Percentiles rank a stretch among this genome's conserved stretches.
Conservation (phyloP, 768 basidiomycete species). For the Sutorius australiensis region DNA sequence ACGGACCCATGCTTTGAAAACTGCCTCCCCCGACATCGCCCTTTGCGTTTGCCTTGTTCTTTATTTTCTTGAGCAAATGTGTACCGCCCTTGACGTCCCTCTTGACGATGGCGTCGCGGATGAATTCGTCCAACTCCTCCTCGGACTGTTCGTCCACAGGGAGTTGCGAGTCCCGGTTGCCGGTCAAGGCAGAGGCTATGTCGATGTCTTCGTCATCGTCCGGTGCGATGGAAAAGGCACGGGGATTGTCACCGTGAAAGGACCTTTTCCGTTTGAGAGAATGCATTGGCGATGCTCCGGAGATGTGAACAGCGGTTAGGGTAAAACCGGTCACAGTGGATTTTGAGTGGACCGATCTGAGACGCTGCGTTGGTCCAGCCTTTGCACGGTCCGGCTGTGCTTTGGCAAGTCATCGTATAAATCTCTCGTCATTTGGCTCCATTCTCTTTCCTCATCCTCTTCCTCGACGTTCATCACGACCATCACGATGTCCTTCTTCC, state of each 20-base stretch:
- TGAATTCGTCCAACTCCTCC: slow-evolving; percentile 59
- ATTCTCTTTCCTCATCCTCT: neutral
- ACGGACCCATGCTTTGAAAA: slow-evolving; percentile 92
- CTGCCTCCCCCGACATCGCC: slow-evolving; percentile 89
- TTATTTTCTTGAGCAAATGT: slow-evolving; percentile 71
- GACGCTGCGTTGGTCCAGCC: neutral
- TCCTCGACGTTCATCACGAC: slow-evolving; percentile 11
- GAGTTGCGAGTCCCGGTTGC: slow-evolving; percentile 6
- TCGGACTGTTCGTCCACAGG: slow-evolving; percentile 10
- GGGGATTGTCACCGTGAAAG: neutral
- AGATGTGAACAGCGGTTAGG: neutral
- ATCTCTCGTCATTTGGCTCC: neutral
- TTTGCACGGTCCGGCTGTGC: slow-evolving; percentile 4
- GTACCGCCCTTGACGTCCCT: slow-evolving; percentile 73
- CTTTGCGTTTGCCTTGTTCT: slow-evolving; percentile 67
- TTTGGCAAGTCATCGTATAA: slow-evolving; percentile 15
- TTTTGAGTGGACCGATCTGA: slow-evolving; percentile 3
- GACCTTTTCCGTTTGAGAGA: slow-evolving; percentile 32
- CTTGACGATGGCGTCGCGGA: slow-evolving; percentile 66
- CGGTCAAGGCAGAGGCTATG: slow-evolving; percentile 58
- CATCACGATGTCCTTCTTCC: slow-evolving; percentile 18
- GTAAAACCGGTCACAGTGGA: neutral
- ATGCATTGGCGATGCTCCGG: slow-evolving; percentile 28
- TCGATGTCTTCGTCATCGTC: slow-evolving; percentile 48
- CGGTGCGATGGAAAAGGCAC: neutral